Conservation (phyloP, 352 stramenopile species). For the Phytopythium mirpurense region DNA sequence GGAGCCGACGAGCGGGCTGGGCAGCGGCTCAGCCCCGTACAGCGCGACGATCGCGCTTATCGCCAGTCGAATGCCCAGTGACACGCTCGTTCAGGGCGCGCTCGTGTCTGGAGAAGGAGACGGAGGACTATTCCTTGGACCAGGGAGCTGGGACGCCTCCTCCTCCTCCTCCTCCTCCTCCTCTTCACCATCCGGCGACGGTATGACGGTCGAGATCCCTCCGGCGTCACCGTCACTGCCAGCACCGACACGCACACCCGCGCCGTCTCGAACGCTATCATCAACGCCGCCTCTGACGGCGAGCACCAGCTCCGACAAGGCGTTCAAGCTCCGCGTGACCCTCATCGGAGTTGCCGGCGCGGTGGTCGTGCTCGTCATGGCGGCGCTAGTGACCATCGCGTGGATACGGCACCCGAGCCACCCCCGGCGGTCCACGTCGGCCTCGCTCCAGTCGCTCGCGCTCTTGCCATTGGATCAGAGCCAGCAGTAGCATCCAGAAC, state of each 20-base stretch:
- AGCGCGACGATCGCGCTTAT: conserved; percentile 1
- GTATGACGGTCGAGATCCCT: neutral
- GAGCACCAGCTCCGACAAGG: neutral
- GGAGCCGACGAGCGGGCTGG: neutral
- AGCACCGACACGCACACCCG: neutral
- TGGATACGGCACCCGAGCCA: conserved; percentile 1
- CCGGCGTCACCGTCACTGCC: neutral
- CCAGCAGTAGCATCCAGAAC: neutral
- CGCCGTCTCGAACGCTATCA: neutral
- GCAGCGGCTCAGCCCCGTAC: neutral
- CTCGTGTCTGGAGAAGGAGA: neutral
- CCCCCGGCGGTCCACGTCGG: neutral
- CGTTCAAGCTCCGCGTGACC: conserved; percentile 4
- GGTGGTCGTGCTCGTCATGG: conserved; percentile 3
- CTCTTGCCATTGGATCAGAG: conserved; percentile 1
- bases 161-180: no score
- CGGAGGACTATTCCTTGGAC: no score
- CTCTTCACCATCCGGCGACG: neutral
- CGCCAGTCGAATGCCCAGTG: neutral
- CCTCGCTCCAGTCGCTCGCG: conserved; percentile 3
- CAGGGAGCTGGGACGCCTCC: no score
- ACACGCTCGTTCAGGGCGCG: neutral
- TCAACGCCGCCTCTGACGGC: neutral
- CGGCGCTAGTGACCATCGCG: neutral
- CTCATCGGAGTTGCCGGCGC: conserved; percentile 2